phyloP scores from a whole-genome alignment of 1,284 basidiomycete genomes.

The Testicularia cyperi region DNA sequence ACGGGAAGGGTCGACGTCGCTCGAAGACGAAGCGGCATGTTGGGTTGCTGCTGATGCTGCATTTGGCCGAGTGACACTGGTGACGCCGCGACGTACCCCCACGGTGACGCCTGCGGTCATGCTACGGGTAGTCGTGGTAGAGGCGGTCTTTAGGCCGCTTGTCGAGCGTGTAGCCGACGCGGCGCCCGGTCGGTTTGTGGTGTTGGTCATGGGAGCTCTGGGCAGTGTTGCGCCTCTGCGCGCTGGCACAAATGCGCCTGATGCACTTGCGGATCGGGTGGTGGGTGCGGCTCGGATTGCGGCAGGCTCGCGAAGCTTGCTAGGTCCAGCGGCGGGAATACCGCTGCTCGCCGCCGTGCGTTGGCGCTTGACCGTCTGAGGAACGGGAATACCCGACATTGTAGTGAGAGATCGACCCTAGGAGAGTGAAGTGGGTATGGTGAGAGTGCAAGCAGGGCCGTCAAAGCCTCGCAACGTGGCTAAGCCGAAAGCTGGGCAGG shows the following conservation, averaged over 20 bases:
- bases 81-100: slow-evolving; percentile 21
- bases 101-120: slow-evolving; percentile 3
- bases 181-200: slow-evolving; percentile 25
- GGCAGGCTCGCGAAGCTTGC: slow-evolving; percentile 23
- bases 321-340: slow-evolving; percentile 24
- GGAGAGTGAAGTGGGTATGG: neutral
- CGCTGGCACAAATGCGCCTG: slow-evolving; percentile 23
- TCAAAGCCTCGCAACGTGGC: no score
- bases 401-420: neutral
- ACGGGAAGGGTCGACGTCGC: slow-evolving; percentile 31
- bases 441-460: no score
- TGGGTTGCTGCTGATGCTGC: slow-evolving; percentile 21
- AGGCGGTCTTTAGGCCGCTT: slow-evolving; percentile 9
- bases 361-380: slow-evolving; percentile 38
- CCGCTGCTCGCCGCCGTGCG: slow-evolving; percentile 16
- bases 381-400: slow-evolving; percentile 41
- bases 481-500: no score
- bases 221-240: slow-evolving; percentile 21
- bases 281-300: slow-evolving; percentile 8
- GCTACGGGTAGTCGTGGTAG: slow-evolving; percentile 8
- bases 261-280: slow-evolving; percentile 14
- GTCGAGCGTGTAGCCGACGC: slow-evolving; percentile 15
- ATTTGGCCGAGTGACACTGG: slow-evolving; percentile 28
- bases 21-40: slow-evolving; percentile 9
- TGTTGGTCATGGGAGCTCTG: slow-evolving; percentile 40